These are phyloP conservation scores for Microcyclospora tardicrescens DNA, from an alignment of 2,329 filamentous ascomycete species.

Conservation along the genomic window DNA sequence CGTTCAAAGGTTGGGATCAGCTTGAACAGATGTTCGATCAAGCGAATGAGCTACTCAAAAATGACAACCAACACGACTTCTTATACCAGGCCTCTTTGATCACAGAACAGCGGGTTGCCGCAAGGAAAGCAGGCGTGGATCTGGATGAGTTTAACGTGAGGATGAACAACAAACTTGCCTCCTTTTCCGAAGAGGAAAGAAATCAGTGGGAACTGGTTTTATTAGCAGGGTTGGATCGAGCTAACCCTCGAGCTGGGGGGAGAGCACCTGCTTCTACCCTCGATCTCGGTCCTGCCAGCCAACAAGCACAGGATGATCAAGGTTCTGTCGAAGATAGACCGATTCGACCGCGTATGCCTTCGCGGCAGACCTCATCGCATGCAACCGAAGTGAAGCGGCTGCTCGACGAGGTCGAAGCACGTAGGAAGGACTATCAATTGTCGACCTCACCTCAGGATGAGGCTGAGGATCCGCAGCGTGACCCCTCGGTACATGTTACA, in stretches of 20 bases:
- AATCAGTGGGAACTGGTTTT: slow-evolving; percentile 16
- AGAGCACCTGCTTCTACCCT: not conserved
- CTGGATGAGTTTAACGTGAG: slow-evolving; percentile 12
- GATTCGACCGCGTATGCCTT: slow-evolving; percentile 33
- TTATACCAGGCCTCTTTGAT: slow-evolving; percentile 1
- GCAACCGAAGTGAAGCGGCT: slow-evolving; percentile 36
- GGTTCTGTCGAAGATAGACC: no score
- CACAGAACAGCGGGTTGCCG: slow-evolving; percentile 12
- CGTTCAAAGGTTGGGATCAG: slow-evolving; percentile 14
- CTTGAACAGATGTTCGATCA: slow-evolving; percentile 15
- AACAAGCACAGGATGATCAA: no score
- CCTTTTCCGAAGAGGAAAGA: slow-evolving; percentile 10
- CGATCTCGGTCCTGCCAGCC: no score
- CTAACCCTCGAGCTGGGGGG: not conserved
- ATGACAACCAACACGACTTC: not conserved
- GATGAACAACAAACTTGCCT: slow-evolving; percentile 12
- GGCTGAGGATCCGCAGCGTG: not conserved
- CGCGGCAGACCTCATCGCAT: slow-evolving; percentile 31
- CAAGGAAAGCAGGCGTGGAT: slow-evolving; percentile 6
- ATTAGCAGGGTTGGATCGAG: slow-evolving; percentile 5
- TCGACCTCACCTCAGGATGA: not conserved
- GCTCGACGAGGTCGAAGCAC: slow-evolving; percentile 29
- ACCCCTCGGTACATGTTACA: no score
- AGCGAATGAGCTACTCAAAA: slow-evolving; percentile 12
- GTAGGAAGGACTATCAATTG: no score